phyloP scores from a whole-genome alignment of 257 asterid genomes.

The Solanum pennellii region DNA sequence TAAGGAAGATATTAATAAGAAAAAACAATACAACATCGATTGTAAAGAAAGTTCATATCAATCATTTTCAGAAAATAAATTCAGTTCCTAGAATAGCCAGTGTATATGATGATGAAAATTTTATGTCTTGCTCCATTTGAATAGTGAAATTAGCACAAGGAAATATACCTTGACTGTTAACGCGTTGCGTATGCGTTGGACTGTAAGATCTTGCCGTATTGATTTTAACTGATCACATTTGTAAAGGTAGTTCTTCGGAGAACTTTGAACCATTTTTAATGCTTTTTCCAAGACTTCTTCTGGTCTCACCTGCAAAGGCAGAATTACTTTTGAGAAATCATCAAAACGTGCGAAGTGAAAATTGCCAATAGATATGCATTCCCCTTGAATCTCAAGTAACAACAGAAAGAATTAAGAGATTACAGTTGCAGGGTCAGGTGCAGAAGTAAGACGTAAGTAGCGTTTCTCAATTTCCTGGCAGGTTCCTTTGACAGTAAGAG shows the following conservation, averaged over 20 bases:
- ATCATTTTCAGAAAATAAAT: neutral
- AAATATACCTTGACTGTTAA: constrained; percentile 75
- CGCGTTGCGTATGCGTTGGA: constrained; percentile 84
- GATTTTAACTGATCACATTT: constrained; percentile 97
- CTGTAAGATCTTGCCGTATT: constrained; percentile 98
- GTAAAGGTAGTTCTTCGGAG: constrained; percentile 80
- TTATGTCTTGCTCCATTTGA: neutral
- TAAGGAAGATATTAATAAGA: neutral
- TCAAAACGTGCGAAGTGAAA: neutral
- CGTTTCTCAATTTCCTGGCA: constrained; percentile 95
- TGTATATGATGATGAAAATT: neutral
- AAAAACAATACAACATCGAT: neutral
- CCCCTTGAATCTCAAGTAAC: constrained; percentile 3
- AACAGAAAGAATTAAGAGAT: constrained; percentile 9
- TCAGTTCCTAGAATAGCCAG: neutral
- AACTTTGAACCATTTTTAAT: constrained; percentile 70
- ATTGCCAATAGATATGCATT: neutral
- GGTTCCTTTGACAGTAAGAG: constrained; percentile 89
- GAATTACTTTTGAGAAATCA: constrained; percentile 2
- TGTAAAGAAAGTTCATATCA: neutral
- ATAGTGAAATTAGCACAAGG: constrained; percentile 2
- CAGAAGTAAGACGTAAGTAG: constrained; percentile 96
- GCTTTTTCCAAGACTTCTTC: constrained; percentile 97
- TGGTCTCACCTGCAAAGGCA: constrained; percentile 81
- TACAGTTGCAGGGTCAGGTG: constrained; percentile 98